phyloP scores from a whole-genome alignment of 108 stramenopile genomes.

The Schizochytrium sp. region DNA sequence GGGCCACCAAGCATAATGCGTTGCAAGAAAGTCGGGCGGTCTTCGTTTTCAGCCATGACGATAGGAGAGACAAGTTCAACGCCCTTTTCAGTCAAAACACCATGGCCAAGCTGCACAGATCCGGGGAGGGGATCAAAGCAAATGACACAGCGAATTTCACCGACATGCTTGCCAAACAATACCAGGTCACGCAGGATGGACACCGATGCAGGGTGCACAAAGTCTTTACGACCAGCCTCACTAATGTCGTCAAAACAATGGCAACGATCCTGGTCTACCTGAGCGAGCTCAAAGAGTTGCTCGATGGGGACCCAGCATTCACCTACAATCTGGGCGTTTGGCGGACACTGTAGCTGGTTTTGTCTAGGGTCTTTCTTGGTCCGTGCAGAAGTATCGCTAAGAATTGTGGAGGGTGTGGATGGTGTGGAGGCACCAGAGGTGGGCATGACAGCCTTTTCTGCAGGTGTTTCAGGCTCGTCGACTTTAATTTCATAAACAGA shows the following conservation, averaged over 20 bases:
- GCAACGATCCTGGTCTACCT: slow-evolving; percentile 26
- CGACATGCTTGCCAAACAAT: slow-evolving; percentile 13
- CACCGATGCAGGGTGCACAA: slow-evolving; percentile 19
- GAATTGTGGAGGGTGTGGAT: too few relatives aligned
- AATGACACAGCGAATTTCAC: background rate
- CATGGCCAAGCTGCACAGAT: slow-evolving; percentile 56
- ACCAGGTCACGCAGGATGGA: background rate
- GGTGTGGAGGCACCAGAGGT: too few relatives aligned
- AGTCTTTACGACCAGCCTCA: slow-evolving; percentile 29
- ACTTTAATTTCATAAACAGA: slow-evolving; percentile 14
- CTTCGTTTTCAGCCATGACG: slow-evolving; percentile 28
- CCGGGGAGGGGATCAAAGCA: slow-evolving; percentile 47
- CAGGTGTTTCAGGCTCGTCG: background rate
- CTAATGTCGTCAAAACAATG: slow-evolving; percentile 36
- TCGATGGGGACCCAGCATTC: slow-evolving; percentile 57
- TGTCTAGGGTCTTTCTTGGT: background rate
- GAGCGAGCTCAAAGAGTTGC: slow-evolving; percentile 51
- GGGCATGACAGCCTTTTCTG: too few relatives aligned
- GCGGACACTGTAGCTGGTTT: background rate
- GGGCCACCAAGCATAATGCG: slow-evolving; percentile 47
- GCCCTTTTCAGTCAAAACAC: slow-evolving; percentile 53
- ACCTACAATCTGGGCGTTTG: slow-evolving; percentile 5
- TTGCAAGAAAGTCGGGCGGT: slow-evolving; percentile 38
- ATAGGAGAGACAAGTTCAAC: slow-evolving; percentile 42
- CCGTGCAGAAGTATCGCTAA: too few relatives aligned